Evolutionary conservation across 805 yeast genomes (phyloP).

Genomic region (Saitoella complicata): DNA sequence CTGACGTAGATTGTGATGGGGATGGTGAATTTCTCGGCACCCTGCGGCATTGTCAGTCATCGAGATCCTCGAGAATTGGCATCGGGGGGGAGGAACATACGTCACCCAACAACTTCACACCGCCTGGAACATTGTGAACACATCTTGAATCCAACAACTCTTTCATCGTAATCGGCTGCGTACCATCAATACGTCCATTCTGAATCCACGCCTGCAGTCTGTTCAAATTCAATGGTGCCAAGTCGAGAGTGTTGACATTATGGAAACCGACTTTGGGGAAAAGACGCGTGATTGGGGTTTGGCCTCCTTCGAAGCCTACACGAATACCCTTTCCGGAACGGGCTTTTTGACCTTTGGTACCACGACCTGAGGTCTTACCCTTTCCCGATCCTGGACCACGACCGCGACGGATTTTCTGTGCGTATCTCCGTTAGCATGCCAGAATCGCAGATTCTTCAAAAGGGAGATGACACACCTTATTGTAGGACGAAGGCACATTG

Average conservation of each 20-base stretch:
- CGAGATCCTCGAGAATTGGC: background rate
- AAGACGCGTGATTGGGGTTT: slow-evolving; percentile 72
- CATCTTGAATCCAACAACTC: slow-evolving; percentile 62
- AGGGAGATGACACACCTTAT: no score
- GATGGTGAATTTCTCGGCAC: slow-evolving; percentile 27
- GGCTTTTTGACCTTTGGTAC: slow-evolving; percentile 98
- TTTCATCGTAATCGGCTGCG: slow-evolving; percentile 45
- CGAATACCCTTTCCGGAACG: slow-evolving; percentile 57
- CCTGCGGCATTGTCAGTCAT: slow-evolving; percentile 4
- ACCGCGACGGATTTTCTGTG: slow-evolving; percentile 1
- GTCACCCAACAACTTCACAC: slow-evolving; percentile 65
- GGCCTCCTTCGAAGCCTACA: slow-evolving; percentile 97
- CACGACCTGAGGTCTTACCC: slow-evolving; percentile 94
- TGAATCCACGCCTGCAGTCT: slow-evolving; percentile 58
- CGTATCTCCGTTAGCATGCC: no score
- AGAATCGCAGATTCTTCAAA: no score
- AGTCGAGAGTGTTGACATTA: slow-evolving; percentile 4
- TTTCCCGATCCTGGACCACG: slow-evolving; percentile 16
- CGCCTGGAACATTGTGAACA: slow-evolving; percentile 56
- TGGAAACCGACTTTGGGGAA: slow-evolving; percentile 80
- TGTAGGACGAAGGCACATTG: no score
- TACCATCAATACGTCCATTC: slow-evolving; percentile 42
- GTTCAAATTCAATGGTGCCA: slow-evolving; percentile 36
- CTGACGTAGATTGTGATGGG: slow-evolving; percentile 70
- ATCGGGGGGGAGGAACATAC: slow-evolving; percentile 17